Base-by-base conservation (phyloP, 1,139 yeast genomes). In the Debaryomyces robertsiae region DNA sequence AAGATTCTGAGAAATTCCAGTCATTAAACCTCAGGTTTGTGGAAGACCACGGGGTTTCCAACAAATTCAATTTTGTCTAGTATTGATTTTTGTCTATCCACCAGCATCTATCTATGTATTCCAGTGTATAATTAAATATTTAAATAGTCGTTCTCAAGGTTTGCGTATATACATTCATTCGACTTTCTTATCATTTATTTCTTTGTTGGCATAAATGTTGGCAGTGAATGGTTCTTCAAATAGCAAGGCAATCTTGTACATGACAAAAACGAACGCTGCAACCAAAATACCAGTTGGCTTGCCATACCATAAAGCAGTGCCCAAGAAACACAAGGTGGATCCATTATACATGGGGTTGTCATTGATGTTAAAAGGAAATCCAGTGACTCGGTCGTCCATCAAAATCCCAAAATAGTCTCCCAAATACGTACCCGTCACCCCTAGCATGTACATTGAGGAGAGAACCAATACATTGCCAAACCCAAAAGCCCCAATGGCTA, bases 341-440 rank as follows among this genome's bases (percentile, higher is more conserved):
- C 98, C 98, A 58, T 86, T 85, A 66, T 93, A 93, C 98, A 93
- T 93, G 46, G 98, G 98, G 63, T 93, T 93, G 57, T 88, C 84
- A 51, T 84, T 79, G 45, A 90, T 79, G 55, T 84, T 91, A 75
- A 93, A 93, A 16, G 98, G 98, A 75, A 93, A 93, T 1, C 86
- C 83, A n/a, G 94, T 84, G 46, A 93, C 96, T 57, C 95, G 77
- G 49, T 86, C 81, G 48, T 81, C 81, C 95, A 91, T 93, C 55
- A 93, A 77, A 55, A 93, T 91, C 1, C 98, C 98, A 65, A 93
- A 93, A 67, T 93, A 94, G 64, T 93, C 98, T 28, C 98, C 98
- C 47, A 93, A 71, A 58, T 93, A 93, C 14, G 98, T 93, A 11
- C 98, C 98, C 9, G 97, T 91, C 47, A 93, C 80, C 16, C 98